A percentile compares a stretch with the other conserved stretches of the same genome.
These are phyloP conservation scores for Glebionis coronaria DNA, from an alignment of 129 eudicot species.

Conservation along the genomic window DNA sequence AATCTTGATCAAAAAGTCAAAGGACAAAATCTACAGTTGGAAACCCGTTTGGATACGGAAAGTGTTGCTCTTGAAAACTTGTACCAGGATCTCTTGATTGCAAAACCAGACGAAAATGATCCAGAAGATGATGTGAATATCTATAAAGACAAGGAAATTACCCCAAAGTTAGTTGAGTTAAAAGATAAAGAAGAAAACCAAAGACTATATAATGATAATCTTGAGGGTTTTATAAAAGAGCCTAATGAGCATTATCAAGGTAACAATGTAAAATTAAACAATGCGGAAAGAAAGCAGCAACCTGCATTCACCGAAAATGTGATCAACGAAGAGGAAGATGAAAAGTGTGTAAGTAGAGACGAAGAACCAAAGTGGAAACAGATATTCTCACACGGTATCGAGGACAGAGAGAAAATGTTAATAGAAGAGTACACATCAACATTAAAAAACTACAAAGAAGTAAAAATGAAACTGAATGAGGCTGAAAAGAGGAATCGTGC, in stretches of 20 bases:
- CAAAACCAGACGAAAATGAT: conserved; percentile 27
- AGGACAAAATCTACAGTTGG: conserved; percentile 33
- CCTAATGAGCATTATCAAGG: conserved; percentile 6
- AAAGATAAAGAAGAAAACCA: background rate
- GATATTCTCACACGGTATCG: conserved; percentile 41
- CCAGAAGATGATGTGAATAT: conserved; percentile 12
- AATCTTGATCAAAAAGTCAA: conserved; percentile 34
- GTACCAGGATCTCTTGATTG: conserved; percentile 34
- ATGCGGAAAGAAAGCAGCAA: conserved; percentile 2
- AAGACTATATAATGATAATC: background rate
- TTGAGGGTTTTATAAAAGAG: background rate
- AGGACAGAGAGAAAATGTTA: conserved; percentile 65
- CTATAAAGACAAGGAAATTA: background rate
- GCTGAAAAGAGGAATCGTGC: conserved; percentile 63
- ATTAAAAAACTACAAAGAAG: conserved; percentile 53
- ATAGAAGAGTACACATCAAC: conserved; percentile 56
- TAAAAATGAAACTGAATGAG: conserved; percentile 63
- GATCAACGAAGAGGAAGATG: conserved; percentile 12
- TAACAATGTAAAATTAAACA: background rate
- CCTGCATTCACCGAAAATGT: conserved; percentile 9
- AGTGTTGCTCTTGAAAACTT: conserved; percentile 39
- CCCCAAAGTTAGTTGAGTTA: background rate
- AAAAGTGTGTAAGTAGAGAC: conserved; percentile 20
- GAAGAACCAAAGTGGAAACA: conserved; percentile 48
- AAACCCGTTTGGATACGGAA: conserved; percentile 34